phyloP scores from a whole-genome alignment of 2,329 filamentous ascomycete genomes.

The Colletotrichum neosansevieriae region DNA sequence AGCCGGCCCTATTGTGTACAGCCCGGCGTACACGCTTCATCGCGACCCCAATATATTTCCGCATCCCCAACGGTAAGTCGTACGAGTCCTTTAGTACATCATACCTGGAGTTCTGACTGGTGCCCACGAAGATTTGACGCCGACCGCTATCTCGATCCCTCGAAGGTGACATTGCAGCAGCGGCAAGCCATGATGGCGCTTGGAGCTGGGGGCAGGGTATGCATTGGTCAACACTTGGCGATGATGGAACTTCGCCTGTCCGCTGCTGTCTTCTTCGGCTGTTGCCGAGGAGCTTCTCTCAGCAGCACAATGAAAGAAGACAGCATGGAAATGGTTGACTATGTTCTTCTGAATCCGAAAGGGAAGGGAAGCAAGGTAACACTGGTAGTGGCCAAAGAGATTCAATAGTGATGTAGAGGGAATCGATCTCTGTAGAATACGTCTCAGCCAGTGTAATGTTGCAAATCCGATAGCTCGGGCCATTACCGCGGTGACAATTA shows the following conservation, averaged over 20 bases:
- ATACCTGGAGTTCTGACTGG: not conserved
- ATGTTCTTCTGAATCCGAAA: constrained; percentile 50
- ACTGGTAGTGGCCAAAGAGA: not conserved
- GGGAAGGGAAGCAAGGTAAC: constrained; percentile 48
- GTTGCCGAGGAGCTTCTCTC: constrained; percentile 53
- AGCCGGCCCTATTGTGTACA: constrained; percentile 52
- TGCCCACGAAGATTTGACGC: constrained; percentile 36
- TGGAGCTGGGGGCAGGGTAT: constrained; percentile 60
- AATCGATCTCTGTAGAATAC: no score
- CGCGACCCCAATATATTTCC: constrained; percentile 55
- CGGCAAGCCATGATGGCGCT: constrained; percentile 65
- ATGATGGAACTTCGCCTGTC: constrained; percentile 66
- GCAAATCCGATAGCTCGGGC: no score
- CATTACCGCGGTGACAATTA: no score
- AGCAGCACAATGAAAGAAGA: constrained; percentile 49
- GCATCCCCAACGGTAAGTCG: constrained; percentile 48
- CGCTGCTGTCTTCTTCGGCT: constrained; percentile 63
- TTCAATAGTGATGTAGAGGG: no score
- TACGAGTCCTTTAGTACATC: no score
- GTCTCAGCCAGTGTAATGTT: no score
- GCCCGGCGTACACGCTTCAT: constrained; percentile 62
- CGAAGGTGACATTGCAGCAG: constrained; percentile 47
- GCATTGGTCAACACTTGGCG: constrained; percentile 70
- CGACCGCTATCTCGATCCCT: constrained; percentile 1
- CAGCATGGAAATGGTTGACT: constrained; percentile 50